These are phyloP conservation scores for Ascochyta fabae DNA, from an alignment of 2,329 filamentous ascomycete genomes.

Conservation along the genomic window DNA sequence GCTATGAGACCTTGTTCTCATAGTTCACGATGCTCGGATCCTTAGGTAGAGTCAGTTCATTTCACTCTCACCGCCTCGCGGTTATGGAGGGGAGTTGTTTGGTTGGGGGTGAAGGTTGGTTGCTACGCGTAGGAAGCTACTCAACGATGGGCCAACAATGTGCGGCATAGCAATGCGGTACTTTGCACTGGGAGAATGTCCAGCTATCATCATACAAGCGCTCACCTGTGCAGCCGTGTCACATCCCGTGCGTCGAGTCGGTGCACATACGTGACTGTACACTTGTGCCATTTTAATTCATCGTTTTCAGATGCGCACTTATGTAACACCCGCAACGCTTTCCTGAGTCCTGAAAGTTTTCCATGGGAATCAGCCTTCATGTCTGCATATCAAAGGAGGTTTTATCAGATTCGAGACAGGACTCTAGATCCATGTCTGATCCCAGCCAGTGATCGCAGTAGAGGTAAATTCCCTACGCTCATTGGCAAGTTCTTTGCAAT, in stretches of 20 bases:
- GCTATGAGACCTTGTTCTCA: background rate
- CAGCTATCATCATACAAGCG: background rate
- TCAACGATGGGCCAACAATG: background rate
- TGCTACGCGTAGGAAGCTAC: background rate
- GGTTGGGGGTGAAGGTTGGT: background rate
- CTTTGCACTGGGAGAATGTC: background rate
- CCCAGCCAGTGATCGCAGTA: constrained; percentile 30
- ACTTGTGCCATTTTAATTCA: background rate
- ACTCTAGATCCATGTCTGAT: constrained; percentile 30
- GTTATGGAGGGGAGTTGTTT: constrained; percentile 19
- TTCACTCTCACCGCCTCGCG: constrained; percentile 19
- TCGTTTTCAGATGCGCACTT: background rate
- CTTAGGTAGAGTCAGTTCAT: background rate
- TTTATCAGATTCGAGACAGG: background rate
- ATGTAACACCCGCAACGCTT: background rate
- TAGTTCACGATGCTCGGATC: background rate
- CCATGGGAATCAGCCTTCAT: background rate
- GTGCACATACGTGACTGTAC: background rate
- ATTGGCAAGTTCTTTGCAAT: constrained; percentile 35
- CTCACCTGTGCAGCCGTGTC: background rate
- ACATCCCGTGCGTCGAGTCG: background rate
- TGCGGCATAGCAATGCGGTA: background rate
- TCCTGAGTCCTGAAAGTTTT: background rate
- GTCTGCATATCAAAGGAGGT: background rate
- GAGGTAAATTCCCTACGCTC: constrained; percentile 15